Conservation (phyloP, 805 yeast genomes). For the Debaryomyces castellii region DNA sequence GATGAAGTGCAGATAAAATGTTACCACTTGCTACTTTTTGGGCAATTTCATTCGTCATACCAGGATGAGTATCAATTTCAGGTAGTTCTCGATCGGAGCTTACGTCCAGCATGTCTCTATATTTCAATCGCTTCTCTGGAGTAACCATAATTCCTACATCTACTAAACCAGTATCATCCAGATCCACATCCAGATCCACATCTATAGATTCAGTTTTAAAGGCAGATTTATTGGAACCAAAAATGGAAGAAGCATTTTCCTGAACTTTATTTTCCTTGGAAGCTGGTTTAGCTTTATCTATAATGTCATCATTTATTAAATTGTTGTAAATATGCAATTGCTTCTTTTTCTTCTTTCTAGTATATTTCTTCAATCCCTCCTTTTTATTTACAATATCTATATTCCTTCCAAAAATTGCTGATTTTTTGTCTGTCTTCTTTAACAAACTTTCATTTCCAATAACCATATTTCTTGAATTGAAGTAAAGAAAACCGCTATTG, state of each 20-base stretch:
- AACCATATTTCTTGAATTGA: too few relatives aligned
- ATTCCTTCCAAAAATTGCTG: neutral
- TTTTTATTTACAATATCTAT: neutral
- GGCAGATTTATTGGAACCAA: neutral
- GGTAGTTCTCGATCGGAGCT: neutral
- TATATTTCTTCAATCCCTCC: neutral
- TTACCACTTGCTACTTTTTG: slow-evolving; percentile 3
- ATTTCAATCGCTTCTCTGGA: neutral
- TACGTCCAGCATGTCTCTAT: neutral
- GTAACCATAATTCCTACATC: neutral
- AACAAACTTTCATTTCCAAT: neutral
- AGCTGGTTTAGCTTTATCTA: neutral
- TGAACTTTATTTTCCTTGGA: neutral
- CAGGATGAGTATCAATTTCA: neutral
- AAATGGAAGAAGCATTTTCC: neutral
- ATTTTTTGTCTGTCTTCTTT: neutral
- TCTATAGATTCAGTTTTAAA: neutral
- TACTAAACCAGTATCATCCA: neutral
- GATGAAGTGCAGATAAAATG: slow-evolving; percentile 13
- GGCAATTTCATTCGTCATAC: neutral
- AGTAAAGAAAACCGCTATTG: too few relatives aligned
- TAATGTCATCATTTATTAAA: neutral
- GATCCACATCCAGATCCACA: neutral
- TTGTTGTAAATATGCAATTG: neutral
- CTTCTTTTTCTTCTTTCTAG: neutral